Evolutionary conservation across 2,329 filamentous ascomycete genomes (phyloP), one percentile per base, ranked within the genome.

Genomic region (Emergomyces orientalis): DNA sequence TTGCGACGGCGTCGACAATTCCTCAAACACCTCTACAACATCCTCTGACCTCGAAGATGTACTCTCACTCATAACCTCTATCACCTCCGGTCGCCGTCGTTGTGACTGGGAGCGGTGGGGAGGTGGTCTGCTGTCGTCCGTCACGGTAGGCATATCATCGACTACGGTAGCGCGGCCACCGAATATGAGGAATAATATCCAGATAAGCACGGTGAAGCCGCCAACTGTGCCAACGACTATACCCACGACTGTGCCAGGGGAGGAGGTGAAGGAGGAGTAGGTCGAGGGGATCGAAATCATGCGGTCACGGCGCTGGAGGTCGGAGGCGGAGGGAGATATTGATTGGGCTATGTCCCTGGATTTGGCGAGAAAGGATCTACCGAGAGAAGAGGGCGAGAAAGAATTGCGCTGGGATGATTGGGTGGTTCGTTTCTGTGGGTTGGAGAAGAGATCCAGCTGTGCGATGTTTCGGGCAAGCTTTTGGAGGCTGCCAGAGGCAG

Each of bases 21-120:
- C 83, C 71, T 86, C 83, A 63, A 82, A 79, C 9, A 85, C 83
- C 71, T 85, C 81, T 2, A 85, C 79, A n/a, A 84, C 74, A 71
- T 84, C 81, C 58, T 82, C 81, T 49, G 69, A 66, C 22, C 67
- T 65, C 25, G 69, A 69, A 57, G 68, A 69, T 63, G 32, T 70
- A 72, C 68, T 75, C 72, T 63, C 77, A 19, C 81, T 79, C 64
- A 76, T 73, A 64, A 71, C 68, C 67, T 73, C 73, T 60, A 74
- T 72, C 57, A 70, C 71, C 65, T 72, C 72, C n/a, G 73, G 67
- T 58, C 72, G 66, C 58, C 74, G 65, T 9, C 76, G 74, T 61
- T 71, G 61, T 13, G 63, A 60, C 32, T 59, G 62, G 51, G 65
- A 60, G 32, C 63, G 62, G 37, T 25, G 41, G 4, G 61, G 39